Percentiles rank a stretch among this genome's conserved stretches.
phyloP scores from a whole-genome alignment of 768 basidiomycete genomes.

The Sutorius australiensis region DNA sequence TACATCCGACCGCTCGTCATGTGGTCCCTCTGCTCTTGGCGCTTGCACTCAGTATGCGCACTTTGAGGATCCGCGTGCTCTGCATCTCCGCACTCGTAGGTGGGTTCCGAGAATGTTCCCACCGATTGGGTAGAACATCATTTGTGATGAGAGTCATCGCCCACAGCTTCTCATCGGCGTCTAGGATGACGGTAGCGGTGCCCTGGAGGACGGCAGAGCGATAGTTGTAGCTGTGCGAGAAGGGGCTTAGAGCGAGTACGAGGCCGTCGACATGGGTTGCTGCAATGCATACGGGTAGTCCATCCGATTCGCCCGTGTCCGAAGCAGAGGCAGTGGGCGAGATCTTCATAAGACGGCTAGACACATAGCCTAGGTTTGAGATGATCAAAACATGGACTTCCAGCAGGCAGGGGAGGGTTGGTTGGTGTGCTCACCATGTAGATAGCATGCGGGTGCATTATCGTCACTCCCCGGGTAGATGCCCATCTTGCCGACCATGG shows the following conservation, averaged over 20 bases:
- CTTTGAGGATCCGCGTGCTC: conserved; percentile 23
- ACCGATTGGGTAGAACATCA: conserved; percentile 20
- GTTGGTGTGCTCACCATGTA: conserved; percentile 14
- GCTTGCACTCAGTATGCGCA: conserved; percentile 19
- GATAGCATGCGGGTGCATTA: conserved; percentile 15
- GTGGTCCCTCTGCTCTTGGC: conserved; percentile 25
- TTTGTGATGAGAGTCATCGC: conserved; percentile 22
- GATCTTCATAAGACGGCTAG: conserved; percentile 28
- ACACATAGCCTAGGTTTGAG: conserved; percentile 14
- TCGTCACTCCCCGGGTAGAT: conserved; percentile 12
- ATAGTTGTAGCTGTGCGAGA: conserved; percentile 27
- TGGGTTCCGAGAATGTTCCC: conserved; percentile 20
- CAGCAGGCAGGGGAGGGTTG: no score
- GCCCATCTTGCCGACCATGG: conserved; percentile 25
- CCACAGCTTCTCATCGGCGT: conserved; percentile 24
- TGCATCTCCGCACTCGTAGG: conserved; percentile 23
- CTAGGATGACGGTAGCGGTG: conserved; percentile 9
- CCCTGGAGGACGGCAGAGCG: conserved; percentile 25
- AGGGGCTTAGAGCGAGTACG: conserved; percentile 21
- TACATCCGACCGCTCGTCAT: conserved; percentile 18
- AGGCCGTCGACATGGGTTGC: conserved; percentile 25
- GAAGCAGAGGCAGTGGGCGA: background rate
- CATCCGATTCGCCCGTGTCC: background rate
- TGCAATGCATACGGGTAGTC: conserved; percentile 20
- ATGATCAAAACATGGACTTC: background rate